Conservation (phyloP, 176 grass and related monocot species). For the Eremochloa ophiuroides region DNA sequence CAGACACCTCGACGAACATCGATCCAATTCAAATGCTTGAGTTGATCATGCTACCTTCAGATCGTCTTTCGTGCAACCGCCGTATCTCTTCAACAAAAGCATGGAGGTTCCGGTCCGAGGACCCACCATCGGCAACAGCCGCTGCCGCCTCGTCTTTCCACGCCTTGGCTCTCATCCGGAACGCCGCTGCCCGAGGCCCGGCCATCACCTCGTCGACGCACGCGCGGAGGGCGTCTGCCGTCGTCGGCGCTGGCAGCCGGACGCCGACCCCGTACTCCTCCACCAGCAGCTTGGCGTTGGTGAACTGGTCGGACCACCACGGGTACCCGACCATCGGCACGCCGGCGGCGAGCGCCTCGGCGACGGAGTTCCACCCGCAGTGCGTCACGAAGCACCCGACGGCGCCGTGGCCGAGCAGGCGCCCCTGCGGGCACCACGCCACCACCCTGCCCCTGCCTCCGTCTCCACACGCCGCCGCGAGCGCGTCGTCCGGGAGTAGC, state of each 20-base stretch:
- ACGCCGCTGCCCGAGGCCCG: background rate
- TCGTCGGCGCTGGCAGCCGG: conserved; percentile 30
- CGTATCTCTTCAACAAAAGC: conserved; percentile 35
- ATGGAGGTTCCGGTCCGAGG: conserved; percentile 29
- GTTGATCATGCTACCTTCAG: background rate
- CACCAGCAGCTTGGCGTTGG: conserved; percentile 46
- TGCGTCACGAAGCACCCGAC: conserved; percentile 63
- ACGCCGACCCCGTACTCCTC: conserved; percentile 45
- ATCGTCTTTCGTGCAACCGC: background rate
- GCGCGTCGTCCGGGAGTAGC: conserved; percentile 3
- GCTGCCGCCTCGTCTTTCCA: conserved; percentile 20
- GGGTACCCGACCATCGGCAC: conserved; percentile 57
- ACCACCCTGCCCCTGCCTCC: background rate
- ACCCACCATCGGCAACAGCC: conserved; percentile 18
- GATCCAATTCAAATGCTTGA: background rate
- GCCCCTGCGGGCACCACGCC: conserved; percentile 48
- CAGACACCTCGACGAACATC: background rate
- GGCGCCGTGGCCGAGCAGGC: conserved; percentile 38
- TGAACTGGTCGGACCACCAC: conserved; percentile 54
- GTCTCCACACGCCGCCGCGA: background rate
- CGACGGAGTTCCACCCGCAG: conserved; percentile 74
- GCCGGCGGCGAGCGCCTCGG: conserved; percentile 42
- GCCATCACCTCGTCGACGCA: conserved; percentile 42
- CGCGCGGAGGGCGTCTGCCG: background rate
- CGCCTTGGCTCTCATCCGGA: background rate